Base-by-base conservation (phyloP, 2,329 filamentous ascomycete genomes). In the Plenodomus tracheiphilus region DNA sequence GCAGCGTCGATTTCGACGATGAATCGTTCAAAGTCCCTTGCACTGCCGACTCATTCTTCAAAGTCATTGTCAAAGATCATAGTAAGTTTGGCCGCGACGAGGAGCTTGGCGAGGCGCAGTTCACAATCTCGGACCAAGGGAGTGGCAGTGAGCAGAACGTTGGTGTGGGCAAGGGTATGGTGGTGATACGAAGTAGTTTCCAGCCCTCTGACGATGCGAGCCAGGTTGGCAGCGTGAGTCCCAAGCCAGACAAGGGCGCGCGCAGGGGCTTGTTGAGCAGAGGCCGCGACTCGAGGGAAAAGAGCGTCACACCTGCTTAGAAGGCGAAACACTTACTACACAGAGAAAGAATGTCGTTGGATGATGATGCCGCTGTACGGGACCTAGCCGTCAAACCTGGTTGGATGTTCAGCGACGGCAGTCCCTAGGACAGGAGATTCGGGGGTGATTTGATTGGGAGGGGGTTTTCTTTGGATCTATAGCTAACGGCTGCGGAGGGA, bases 91-190 rank as follows among this genome's bases (percentile, higher is more conserved):
- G 89, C 43, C 87, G 85, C 49, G 91, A 95, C 68, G 87, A 92
- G 47, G 83, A 87, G 50, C 81, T 99, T 0, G 94, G 94, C 44
- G 92, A 97, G 66, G 84, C 84, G 4, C 70, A 88, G n/a, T 96
- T 96, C 75, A 92, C 95, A 68, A 84, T 99, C n/a, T 91, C 93
- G 56, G 93, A 99, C 68, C 81, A 84, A 56, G 79, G 81, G 8
- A 82, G 84, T 2, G 77, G 80, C 25, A 76, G 80, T 22, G 87
- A 93, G 60, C 94, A 93, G 77, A 79, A 84, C 35, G 74, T 99
- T 43, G 81, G 77, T 28, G 85, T 92, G 20, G 93, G 93, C 11
- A 79, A 76, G 30, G 91, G 91, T 19, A 81, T 75, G 1, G 86
- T 97, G 1, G 78, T 84, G 0, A 70, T 97, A 39, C 87, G 85